Evolutionary conservation across 306 rosid species (phyloP).

Genomic region (Vicia villosa): DNA sequence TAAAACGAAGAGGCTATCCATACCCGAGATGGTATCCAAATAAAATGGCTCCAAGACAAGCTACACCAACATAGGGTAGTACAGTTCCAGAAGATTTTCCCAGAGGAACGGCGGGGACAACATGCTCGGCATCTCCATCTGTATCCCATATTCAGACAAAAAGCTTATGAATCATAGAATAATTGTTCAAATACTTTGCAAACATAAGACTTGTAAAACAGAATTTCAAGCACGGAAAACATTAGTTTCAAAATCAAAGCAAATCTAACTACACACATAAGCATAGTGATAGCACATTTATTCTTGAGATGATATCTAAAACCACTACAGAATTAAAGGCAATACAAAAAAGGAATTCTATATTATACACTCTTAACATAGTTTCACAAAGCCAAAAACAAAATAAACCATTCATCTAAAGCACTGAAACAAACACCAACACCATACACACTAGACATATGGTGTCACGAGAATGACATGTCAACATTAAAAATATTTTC

Average conservation of each 20-base stretch:
- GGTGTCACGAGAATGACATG: no score
- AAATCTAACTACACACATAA: conserved; percentile 2
- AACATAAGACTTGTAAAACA: not conserved
- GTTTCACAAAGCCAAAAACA: not conserved
- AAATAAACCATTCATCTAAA: conserved; percentile 11
- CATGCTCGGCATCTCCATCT: conserved; percentile 71
- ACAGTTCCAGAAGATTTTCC: conserved; percentile 89
- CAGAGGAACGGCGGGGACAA: conserved; percentile 52
- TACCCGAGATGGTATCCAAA: conserved; percentile 99
- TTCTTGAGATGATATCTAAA: not conserved
- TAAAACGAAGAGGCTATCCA: conserved; percentile 35
- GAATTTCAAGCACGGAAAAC: conserved; percentile 12
- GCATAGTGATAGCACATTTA: not conserved
- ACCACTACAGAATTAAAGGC: not conserved
- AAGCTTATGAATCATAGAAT: conserved; percentile 1
- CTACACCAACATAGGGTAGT: conserved; percentile 91
- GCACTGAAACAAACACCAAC: no score
- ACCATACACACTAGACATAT: no score
- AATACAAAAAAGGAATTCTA: not conserved
- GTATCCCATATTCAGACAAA: conserved; percentile 40
- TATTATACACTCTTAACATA: not conserved
- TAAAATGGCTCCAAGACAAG: conserved; percentile 97
- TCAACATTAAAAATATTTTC: no score
- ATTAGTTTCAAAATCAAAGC: not conserved
- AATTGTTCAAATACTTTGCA: conserved; percentile 2